Evolutionary conservation across 1,284 basidiomycete genomes (phyloP).

Genomic region (Irpex lacteus): DNA sequence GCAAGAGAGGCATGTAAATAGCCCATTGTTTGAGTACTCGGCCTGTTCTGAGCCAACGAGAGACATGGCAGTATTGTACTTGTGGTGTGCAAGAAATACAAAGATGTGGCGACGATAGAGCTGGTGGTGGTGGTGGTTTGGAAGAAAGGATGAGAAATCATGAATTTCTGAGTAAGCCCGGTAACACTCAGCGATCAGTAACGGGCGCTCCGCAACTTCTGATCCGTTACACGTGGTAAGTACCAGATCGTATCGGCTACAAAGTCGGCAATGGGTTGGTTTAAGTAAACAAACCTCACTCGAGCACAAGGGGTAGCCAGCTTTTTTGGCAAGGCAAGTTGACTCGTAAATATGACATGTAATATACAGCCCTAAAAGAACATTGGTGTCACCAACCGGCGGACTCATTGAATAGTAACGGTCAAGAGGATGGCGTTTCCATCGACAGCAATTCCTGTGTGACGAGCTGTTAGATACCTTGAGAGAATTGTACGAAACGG

Average conservation of each 20-base stretch:
- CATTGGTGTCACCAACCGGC: not conserved
- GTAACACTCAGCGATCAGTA: not conserved
- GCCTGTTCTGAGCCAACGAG: conserved; percentile 3
- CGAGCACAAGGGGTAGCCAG: too few relatives aligned
- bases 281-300: too few relatives aligned
- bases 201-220: not conserved
- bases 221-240: not conserved
- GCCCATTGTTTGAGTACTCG: conserved; percentile 17
- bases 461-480: not conserved
- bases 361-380: not conserved
- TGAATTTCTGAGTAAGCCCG: not conserved
- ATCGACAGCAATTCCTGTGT: conserved; percentile 25
- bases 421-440: conserved; percentile 24
- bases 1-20: conserved; percentile 93
- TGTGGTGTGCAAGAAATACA: not conserved
- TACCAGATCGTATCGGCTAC: too few relatives aligned
- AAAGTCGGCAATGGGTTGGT: too few relatives aligned
- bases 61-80: conserved; percentile 12
- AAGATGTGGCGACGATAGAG: not conserved
- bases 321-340: not conserved
- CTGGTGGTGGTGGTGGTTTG: conserved; percentile 1
- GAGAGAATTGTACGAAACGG: not conserved
- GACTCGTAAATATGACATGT: not conserved
- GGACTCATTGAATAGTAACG: conserved; percentile 16
- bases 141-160: not conserved